These are phyloP conservation scores for Coffea humblotiana DNA, from an alignment of 305 asterid genomes.

Conservation along the genomic window DNA sequence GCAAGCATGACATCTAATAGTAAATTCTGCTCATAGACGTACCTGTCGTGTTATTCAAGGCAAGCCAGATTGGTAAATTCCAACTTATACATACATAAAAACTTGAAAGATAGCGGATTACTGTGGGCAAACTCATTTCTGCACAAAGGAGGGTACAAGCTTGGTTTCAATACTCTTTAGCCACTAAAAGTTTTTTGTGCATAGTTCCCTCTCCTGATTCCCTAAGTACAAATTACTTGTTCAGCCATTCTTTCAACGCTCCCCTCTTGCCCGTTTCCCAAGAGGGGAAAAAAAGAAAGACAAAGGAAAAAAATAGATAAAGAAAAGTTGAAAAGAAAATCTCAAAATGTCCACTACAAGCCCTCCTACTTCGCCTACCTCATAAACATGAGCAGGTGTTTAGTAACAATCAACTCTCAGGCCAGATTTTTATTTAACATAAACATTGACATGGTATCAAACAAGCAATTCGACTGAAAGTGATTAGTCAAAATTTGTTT, in stretches of 20 bases:
- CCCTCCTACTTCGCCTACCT: background rate
- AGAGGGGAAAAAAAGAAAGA: background rate
- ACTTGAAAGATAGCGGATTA: background rate
- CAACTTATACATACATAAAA: background rate
- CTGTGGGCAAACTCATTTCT: background rate
- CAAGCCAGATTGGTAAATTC: background rate
- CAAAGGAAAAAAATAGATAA: background rate
- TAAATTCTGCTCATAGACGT: background rate
- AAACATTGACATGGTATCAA: background rate
- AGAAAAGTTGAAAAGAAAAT: background rate
- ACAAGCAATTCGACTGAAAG: background rate
- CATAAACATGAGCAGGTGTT: background rate
- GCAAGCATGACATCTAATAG: background rate
- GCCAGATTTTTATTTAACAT: background rate
- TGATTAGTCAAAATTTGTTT: background rate
- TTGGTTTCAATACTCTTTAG: background rate
- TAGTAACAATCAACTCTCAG: background rate
- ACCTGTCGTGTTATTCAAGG: background rate
- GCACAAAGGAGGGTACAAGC: background rate
- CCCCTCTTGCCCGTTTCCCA: background rate
- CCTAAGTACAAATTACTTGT: background rate
- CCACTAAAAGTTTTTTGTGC: background rate
- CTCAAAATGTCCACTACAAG: background rate
- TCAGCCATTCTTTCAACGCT: background rate
- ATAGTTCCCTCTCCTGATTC: background rate